These are phyloP conservation scores for Starmerella scarabaei DNA, from an alignment of 805 yeast genomes.

Conservation along the genomic window DNA sequence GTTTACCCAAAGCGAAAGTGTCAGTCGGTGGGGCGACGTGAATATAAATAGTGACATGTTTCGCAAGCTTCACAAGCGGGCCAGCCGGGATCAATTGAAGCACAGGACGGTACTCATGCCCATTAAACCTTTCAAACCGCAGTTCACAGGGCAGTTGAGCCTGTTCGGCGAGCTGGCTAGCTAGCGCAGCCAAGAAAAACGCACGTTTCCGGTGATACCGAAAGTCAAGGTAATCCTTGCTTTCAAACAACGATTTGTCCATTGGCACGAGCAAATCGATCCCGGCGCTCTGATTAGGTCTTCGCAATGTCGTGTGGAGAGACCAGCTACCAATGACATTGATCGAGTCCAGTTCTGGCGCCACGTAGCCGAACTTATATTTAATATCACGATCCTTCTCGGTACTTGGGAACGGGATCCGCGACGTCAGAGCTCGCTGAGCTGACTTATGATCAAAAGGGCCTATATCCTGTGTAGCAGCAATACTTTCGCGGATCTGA, in stretches of 20 bases:
- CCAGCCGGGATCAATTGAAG: conserved; percentile 35
- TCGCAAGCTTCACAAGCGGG: conserved; percentile 13
- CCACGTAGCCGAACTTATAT: conserved; percentile 53
- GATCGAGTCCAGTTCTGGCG: conserved; percentile 49
- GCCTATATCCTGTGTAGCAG: conserved; percentile 7
- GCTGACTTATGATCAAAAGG: conserved; percentile 8
- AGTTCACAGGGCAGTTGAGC: conserved; percentile 37
- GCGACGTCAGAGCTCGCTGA: conserved; percentile 8
- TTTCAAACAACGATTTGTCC: conserved; percentile 63
- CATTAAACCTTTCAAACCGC: conserved; percentile 59
- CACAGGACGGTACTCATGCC: conserved; percentile 65
- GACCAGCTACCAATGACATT: conserved; percentile 84
- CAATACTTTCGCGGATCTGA: conserved; percentile 42
- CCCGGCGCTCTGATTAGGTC: conserved; percentile 45
- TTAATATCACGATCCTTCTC: conserved; percentile 25
- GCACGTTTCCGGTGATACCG: conserved; percentile 83
- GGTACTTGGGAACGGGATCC: conserved; percentile 54
- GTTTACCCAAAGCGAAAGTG: conserved; percentile 58
- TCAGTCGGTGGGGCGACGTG: conserved; percentile 62
- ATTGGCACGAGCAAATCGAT: conserved; percentile 73
- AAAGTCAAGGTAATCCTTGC: conserved; percentile 81
- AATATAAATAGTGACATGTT: conserved; percentile 56
- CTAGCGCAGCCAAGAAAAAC: conserved; percentile 68
- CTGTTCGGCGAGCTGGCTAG: conserved; percentile 25
- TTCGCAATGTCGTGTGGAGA: conserved; percentile 61